Conservation (phyloP, 192 early-diverging fungal species). For the Haplosporangium gracile region DNA sequence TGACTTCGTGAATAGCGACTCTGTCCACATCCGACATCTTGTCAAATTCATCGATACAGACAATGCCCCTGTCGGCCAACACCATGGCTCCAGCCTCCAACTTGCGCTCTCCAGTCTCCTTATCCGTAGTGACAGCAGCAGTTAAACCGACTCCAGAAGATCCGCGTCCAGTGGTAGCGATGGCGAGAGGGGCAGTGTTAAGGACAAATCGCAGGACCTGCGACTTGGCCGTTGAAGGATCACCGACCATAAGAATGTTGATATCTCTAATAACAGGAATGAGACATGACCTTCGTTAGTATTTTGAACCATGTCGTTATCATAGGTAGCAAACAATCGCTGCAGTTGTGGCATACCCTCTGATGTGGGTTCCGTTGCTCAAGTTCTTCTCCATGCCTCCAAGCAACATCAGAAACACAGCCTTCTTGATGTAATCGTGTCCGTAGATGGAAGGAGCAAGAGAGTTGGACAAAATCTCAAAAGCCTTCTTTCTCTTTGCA, state of each 20-base stretch:
- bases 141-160: conserved; percentile 98
- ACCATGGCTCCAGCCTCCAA: conserved; percentile 99
- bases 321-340: not conserved
- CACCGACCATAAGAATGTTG: conserved; percentile 98
- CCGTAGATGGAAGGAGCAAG: conserved; percentile 93
- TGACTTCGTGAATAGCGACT: conserved; percentile 99
- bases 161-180: conserved; percentile 97
- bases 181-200: conserved; percentile 95
- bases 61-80: conserved; percentile 95
- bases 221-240: conserved; percentile 99
- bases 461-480: conserved; percentile 87
- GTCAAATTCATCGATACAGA: conserved; percentile 99
- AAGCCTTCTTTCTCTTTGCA: conserved; percentile 72
- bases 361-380: conserved; percentile 94
- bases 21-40: conserved; percentile 98
- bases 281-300: conserved; percentile 8
- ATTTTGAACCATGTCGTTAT: not conserved
- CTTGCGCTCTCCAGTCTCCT: conserved; percentile 93
- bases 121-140: conserved; percentile 94
- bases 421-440: conserved; percentile 96
- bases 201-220: conserved; percentile 96
- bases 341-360: conserved; percentile 69
- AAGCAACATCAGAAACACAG: conserved; percentile 89
- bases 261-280: conserved; percentile 80
- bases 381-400: conserved; percentile 96